Evolutionary conservation across 129 eudicot species (phyloP).

Genomic region (Centrapalus pauciflorus): DNA sequence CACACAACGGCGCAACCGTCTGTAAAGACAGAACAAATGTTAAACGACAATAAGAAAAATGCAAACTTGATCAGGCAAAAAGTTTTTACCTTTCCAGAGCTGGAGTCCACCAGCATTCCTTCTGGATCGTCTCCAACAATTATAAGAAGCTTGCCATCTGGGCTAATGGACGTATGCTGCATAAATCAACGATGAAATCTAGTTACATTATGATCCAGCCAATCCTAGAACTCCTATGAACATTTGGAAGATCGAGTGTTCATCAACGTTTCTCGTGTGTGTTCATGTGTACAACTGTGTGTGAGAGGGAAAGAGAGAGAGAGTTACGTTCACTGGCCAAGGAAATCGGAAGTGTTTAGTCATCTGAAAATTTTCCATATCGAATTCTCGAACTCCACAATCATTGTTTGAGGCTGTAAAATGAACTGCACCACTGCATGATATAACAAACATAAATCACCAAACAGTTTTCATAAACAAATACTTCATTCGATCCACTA

Average conservation of each 20-base stretch:
- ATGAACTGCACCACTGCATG: constrained; percentile 75
- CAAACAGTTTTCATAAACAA: neutral
- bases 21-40: constrained; percentile 17
- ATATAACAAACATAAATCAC: neutral
- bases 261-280: too few species aligned
- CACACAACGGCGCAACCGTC: constrained; percentile 49
- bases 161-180: constrained; percentile 88
- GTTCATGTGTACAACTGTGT: neutral
- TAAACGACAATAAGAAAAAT: neutral
- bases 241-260: neutral
- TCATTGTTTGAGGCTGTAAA: constrained; percentile 89
- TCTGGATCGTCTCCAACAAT: constrained; percentile 76
- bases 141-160: constrained; percentile 55
- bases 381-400: constrained; percentile 73
- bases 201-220: neutral
- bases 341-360: constrained; percentile 59
- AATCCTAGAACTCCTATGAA: too few species aligned
- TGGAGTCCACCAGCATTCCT: constrained; percentile 64
- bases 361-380: constrained; percentile 65
- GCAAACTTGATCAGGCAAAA: neutral
- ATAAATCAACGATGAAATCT: constrained; percentile 1
- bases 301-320: neutral
- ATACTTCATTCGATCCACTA: neutral
- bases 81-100: constrained; percentile 58
- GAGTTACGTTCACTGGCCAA: constrained; percentile 82